Base-by-base conservation (phyloP, 805 yeast genomes). In the Grigorovia transvaalensis region DNA sequence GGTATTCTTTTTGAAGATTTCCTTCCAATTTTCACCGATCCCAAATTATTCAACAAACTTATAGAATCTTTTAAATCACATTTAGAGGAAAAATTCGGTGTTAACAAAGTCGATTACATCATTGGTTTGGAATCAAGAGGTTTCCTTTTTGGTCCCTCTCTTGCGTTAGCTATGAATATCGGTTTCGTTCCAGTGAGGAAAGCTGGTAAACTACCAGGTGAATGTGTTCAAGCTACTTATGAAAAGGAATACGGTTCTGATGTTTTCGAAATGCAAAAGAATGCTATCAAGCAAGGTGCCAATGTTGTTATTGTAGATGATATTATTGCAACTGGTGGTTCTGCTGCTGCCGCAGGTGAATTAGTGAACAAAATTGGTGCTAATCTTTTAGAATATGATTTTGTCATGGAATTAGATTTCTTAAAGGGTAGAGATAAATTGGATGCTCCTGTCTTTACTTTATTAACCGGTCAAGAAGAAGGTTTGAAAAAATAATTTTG, bases 111-210 rank as follows among this genome's bases (percentile, higher is more conserved):
- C 56, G 97, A 93, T 65, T 91, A 85, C 65, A 77, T 93, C 54
- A 88, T 93, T 49, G 99, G 98, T 47, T 78, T 93, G 58, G 99
- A 93, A 71, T 86, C 97, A 48, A 84, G 99, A 71, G 99, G 99
- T 3, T 93, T 93, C 69, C 75, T 93, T 53, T 91, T 93, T 63
- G 99, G 98, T 13, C 99, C 99, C 46, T 74, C 98, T 40, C 76
- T 93, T 59, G 99, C 99, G 9, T 76, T 93, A 57, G 91, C 87
- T 51, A 70, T 93, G 53, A 83, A 84, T 56, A 90, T 91, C 41
- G 95, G 96, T 9, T 93, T 93, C 62, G 85, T 91, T 50, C 98
- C 99, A 23, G 84, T 93, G 46, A 87, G 99, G 77, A 93, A 93
- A 74, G 82, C 82, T 52, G 98, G 98, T 53, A 93, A 93, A 72